These are phyloP conservation scores for Vachellia collinsii DNA, from an alignment of 306 rosid species.

Conservation along the genomic window DNA sequence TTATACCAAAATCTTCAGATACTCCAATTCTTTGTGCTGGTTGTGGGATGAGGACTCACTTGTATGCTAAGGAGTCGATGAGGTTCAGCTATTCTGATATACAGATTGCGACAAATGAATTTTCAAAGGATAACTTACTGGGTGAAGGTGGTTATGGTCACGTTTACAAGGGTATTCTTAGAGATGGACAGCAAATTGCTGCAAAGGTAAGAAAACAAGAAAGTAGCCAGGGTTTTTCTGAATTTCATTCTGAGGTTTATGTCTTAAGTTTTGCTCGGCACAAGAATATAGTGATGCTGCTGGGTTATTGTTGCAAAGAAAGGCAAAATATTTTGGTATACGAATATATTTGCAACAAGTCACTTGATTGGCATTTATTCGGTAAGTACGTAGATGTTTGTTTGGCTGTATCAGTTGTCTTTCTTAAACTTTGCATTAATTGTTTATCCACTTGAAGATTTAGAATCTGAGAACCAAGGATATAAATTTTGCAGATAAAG, in stretches of 20 bases:
- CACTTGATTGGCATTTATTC: constrained; percentile 86
- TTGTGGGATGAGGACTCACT: constrained; percentile 69
- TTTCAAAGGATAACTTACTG: constrained; percentile 70
- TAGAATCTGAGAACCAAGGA: neutral
- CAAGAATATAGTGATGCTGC: constrained; percentile 87
- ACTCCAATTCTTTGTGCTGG: constrained; percentile 74
- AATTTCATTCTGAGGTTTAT: constrained; percentile 82
- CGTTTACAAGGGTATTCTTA: constrained; percentile 72
- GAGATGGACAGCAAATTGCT: constrained; percentile 78
- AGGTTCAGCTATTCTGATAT: constrained; percentile 61
- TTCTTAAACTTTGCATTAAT: neutral
- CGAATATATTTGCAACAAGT: constrained; percentile 81
- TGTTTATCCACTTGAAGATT: neutral
- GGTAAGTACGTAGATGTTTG: constrained; percentile 49
- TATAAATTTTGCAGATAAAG: constrained; percentile 46
- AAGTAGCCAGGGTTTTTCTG: constrained; percentile 75
- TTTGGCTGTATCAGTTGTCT: neutral
- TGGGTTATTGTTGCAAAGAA: constrained; percentile 87
- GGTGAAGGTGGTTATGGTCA: constrained; percentile 93
- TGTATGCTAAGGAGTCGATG: constrained; percentile 64
- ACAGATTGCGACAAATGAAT: constrained; percentile 64
- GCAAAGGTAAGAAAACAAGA: constrained; percentile 85
- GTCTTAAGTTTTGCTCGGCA: constrained; percentile 87
- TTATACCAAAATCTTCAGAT: constrained; percentile 46
- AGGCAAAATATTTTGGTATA: constrained; percentile 72